Evolutionary conservation across 1,139 yeast species (phyloP).

Genomic region (Sugiyamaella castrensis): DNA sequence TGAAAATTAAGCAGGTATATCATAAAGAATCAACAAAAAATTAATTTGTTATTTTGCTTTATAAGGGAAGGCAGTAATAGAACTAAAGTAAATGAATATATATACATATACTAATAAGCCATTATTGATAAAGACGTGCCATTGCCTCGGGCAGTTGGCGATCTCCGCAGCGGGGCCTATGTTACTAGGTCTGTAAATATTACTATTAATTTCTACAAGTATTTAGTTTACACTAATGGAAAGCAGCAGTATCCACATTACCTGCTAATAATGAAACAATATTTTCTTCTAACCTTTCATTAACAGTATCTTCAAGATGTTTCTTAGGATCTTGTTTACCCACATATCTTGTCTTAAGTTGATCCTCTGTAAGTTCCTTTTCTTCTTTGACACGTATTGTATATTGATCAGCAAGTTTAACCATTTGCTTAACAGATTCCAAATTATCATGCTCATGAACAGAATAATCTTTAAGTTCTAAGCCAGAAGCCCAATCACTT

Average conservation of each 20-base stretch:
- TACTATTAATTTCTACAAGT: too few species aligned
- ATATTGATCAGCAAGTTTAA: slow-evolving; percentile 85
- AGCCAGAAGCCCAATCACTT: slow-evolving; percentile 94
- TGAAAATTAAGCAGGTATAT: slow-evolving; percentile 1
- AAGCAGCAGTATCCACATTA: slow-evolving; percentile 72
- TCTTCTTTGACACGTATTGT: slow-evolving; percentile 92
- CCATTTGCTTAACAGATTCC: slow-evolving; percentile 74
- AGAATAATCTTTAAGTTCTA: slow-evolving; percentile 73
- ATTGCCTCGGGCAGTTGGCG: too few species aligned
- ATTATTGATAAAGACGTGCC: too few species aligned
- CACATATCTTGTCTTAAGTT: slow-evolving; percentile 89
- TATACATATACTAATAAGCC: slow-evolving; percentile 7
- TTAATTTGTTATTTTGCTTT: too few species aligned
- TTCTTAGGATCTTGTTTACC: slow-evolving; percentile 99
- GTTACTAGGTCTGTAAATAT: too few species aligned
- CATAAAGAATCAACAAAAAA: too few species aligned
- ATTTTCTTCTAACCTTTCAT: slow-evolving; percentile 80
- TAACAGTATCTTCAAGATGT: slow-evolving; percentile 89
- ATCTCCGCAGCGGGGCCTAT: too few species aligned
- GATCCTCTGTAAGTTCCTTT: slow-evolving; percentile 81
- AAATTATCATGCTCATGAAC: slow-evolving; percentile 74
- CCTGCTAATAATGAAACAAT: slow-evolving; percentile 84
- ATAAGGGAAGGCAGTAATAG: too few species aligned
- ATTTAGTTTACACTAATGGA: slow-evolving; percentile 23
- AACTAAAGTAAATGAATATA: neutral